phyloP scores from a whole-genome alignment of 2,329 filamentous ascomycete genomes.

The Paecilomyces sp. region DNA sequence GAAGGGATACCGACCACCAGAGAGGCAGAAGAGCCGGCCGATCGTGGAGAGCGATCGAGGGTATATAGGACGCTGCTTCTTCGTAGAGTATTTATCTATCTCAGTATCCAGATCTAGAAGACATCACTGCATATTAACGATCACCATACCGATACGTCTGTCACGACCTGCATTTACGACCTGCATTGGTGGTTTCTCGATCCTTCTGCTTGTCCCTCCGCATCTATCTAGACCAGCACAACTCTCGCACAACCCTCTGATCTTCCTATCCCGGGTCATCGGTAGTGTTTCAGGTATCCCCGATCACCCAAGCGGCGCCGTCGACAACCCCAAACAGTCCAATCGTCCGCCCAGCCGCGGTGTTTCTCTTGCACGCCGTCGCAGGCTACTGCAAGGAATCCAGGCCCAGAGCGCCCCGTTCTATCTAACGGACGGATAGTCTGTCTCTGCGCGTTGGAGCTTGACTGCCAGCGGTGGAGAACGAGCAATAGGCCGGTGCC shows the following conservation, averaged over 20 bases:
- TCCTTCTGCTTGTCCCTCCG: slow-evolving; percentile 1
- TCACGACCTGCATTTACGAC: neutral
- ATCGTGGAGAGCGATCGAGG: neutral
- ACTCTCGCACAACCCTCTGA: neutral
- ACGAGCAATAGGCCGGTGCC: neutral
- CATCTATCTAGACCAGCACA: neutral
- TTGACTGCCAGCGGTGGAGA: neutral
- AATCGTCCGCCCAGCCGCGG: neutral
- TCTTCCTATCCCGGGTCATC: neutral
- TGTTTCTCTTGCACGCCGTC: neutral
- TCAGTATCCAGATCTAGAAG: neutral
- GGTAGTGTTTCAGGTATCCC: neutral
- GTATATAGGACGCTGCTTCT: neutral
- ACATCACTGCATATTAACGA: neutral
- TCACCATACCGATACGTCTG: neutral
- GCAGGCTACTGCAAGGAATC: neutral
- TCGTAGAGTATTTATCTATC: neutral
- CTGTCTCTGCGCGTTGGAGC: neutral
- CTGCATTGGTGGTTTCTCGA: neutral
- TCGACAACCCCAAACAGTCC: neutral
- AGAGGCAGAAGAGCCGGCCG: neutral
- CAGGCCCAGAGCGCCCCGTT: neutral
- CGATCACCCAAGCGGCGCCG: neutral
- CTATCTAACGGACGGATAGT: neutral
- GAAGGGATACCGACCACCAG: neutral